Percentiles rank a stretch among this genome's conserved stretches.
phyloP scores from a whole-genome alignment of 202 grass and related monocot genomes.

The Setaria viridis region DNA sequence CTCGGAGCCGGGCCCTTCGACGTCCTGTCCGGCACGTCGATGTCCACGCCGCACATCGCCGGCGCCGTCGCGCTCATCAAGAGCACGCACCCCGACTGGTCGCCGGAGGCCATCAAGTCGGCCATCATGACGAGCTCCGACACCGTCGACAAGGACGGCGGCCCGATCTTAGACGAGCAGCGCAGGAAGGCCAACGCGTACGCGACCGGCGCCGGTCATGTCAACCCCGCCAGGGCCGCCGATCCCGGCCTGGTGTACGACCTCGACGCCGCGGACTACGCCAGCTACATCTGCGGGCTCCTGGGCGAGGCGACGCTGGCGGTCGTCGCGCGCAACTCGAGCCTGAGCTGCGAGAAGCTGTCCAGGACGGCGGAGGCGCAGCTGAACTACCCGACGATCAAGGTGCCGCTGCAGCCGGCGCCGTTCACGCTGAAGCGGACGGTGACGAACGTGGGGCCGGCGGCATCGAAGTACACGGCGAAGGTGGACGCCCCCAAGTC shows the following conservation, averaged over 20 bases:
- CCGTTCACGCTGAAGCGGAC: slow-evolving; percentile 31
- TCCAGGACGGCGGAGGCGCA: slow-evolving; percentile 11
- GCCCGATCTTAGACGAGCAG: slow-evolving; percentile 5
- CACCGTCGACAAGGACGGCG: background rate
- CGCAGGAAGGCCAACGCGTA: background rate
- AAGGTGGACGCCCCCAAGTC: background rate
- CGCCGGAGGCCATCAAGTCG: slow-evolving; percentile 10
- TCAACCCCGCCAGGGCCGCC: slow-evolving; percentile 16
- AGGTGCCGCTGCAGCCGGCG: background rate
- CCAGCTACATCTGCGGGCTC: slow-evolving; percentile 20
- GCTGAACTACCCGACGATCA: slow-evolving; percentile 48
- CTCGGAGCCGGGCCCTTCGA: background rate
- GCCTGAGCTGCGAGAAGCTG: slow-evolving; percentile 16
- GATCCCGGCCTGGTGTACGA: slow-evolving; percentile 39
- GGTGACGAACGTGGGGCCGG: slow-evolving; percentile 40
- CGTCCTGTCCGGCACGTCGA: slow-evolving; percentile 15
- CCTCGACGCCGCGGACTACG: slow-evolving; percentile 7
- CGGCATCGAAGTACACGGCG: slow-evolving; percentile 27
- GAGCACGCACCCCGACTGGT: background rate
- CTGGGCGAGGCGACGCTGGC: background rate
- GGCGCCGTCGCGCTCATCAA: slow-evolving; percentile 3
- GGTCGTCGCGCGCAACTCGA: background rate
- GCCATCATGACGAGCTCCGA: slow-evolving; percentile 25
- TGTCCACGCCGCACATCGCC: slow-evolving; percentile 12
- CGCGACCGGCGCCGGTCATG: slow-evolving; percentile 27